phyloP scores from a whole-genome alignment of 192 early-diverging fungal genomes.

The Bifiguratus adelaidae region DNA sequence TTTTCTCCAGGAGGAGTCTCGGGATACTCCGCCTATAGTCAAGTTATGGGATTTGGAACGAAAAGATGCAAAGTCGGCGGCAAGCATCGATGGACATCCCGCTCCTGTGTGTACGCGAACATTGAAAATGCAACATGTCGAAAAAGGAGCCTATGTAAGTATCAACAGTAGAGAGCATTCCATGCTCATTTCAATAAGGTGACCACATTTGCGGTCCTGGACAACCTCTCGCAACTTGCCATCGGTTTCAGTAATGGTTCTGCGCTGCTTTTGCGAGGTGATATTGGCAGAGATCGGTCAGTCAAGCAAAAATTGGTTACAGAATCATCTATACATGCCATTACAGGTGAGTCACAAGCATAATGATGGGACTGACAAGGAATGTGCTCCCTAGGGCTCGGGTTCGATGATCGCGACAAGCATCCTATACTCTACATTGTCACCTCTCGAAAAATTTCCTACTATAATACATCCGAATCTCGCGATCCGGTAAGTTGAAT shows the following conservation, averaged over 20 bases:
- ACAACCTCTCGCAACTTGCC: constrained; percentile 79
- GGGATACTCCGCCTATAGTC: constrained; percentile 40
- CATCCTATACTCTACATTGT: constrained; percentile 56
- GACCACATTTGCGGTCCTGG: constrained; percentile 61
- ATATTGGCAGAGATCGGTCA: constrained; percentile 64
- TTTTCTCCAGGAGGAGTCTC: constrained; percentile 18
- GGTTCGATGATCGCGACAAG: constrained; percentile 58
- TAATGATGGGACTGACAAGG: background rate
- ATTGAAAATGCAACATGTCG: constrained; percentile 54
- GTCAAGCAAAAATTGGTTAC: constrained; percentile 72
- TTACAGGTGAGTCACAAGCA: constrained; percentile 57
- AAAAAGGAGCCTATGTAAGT: constrained; percentile 54
- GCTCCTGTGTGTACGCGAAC: constrained; percentile 46
- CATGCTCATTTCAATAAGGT: constrained; percentile 28
- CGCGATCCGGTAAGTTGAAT: constrained; percentile 8
- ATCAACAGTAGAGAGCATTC: constrained; percentile 1
- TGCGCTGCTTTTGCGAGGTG: constrained; percentile 74
- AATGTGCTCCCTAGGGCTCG: constrained; percentile 38
- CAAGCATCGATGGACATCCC: constrained; percentile 23
- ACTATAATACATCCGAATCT: constrained; percentile 38
- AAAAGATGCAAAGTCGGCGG: constrained; percentile 28
- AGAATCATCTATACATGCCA: constrained; percentile 76
- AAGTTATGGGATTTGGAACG: constrained; percentile 76
- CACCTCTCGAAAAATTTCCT: constrained; percentile 48
- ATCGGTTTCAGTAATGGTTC: constrained; percentile 89